Base-by-base conservation (phyloP, 2,329 filamentous ascomycete genomes). In the Ilyonectria sp. region DNA sequence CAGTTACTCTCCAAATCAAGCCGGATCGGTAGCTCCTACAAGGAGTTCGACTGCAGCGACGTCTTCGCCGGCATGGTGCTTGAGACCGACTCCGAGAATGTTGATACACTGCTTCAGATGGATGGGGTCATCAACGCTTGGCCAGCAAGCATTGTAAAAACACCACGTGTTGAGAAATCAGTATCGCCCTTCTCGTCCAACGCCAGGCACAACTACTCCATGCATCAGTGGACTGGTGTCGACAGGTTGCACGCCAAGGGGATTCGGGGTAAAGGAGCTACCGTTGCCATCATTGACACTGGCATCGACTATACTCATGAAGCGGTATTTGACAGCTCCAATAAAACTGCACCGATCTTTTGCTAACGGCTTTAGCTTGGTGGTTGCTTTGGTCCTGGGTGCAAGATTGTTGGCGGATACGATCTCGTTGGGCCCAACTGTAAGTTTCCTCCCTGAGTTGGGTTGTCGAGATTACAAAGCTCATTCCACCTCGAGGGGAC, bases 271-370 rank as follows among this genome's bases (percentile, higher is more conserved):
- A 79, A 79, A 49, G 81, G 81, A 1, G 79, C 76, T 15, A 82
- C 76, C 37, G 73, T 83, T 37, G 82, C 81, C 9, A 73, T 83
- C 31, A 78, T 83, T 44, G 82, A 83, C 59, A 81, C 80, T 1
- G 82, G 82, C 0, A 73, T 83, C 31, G 80, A 82, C 56, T 83
- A 83, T 52, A 79, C 75, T 1, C 82, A 83, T 56, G 73, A 77
- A 59, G 79, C 81, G 31, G 80, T 82, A 69, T 55, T 47, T 70
- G 64, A 8, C 15, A 2, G 2, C 31, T 23, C 43, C 6, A 9
- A 2, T 17, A 9, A 9, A 15, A 10, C 9, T n/a, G 13, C 11
- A 19, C 11, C 3, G 11, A 10, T 8, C 10, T 33, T 26, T n/a
- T 47, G 33, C 62, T 72, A 29, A 73, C 23, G 17, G 8, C 9